Evolutionary conservation across 108 stramenopile genomes (phyloP), one percentile per base, ranked within the genome.

Genomic region (Phaeodactylum tricornutum): DNA sequence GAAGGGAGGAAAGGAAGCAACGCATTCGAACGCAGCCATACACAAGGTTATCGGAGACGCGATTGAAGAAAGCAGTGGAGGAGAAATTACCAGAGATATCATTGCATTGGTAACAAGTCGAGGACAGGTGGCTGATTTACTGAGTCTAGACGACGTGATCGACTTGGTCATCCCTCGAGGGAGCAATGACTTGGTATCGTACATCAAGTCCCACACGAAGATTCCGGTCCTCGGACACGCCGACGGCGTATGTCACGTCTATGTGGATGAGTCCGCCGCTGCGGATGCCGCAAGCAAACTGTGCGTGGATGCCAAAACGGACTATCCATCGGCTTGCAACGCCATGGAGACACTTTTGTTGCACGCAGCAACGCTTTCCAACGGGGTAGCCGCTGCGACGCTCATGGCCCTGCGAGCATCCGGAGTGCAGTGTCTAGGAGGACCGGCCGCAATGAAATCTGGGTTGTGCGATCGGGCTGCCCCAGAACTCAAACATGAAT

Each of bases 141-240:
- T 92, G 34, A 67, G 67, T 33, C 66, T 92, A 12, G 91, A 92
- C 30, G 77, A 84, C 52, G 82, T 92, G 28, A 95, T 99, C 48
- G 98, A 99, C 56, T 88, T 99, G 43, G 96, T 97, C 47, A 97
- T 99, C 64, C 98, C 98, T 32, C 82, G 98, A 16, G 98, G 98
- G 17, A 75, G 84, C 48, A 93, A 93, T 55, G 74, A 62, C 0
- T 67, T 97, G 11, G 94, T 97, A 11, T 74, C 70, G 1, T 84
- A 86, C 62, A 89, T 97, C 59, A 87, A 95, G 61, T 66, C 76
- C 16, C 75, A 88, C 58, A 97, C 94, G 12, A 66, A 71, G 3
- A 97, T 99, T 46, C 98, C 98, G 3, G 98, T 99, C 8, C 69
- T 99, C 22, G 98, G 98, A 7, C 98, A 99, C 75, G 94, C 96